phyloP scores from a whole-genome alignment of 371 early-diverging fungal species.

The Apophysomyces elegans region DNA sequence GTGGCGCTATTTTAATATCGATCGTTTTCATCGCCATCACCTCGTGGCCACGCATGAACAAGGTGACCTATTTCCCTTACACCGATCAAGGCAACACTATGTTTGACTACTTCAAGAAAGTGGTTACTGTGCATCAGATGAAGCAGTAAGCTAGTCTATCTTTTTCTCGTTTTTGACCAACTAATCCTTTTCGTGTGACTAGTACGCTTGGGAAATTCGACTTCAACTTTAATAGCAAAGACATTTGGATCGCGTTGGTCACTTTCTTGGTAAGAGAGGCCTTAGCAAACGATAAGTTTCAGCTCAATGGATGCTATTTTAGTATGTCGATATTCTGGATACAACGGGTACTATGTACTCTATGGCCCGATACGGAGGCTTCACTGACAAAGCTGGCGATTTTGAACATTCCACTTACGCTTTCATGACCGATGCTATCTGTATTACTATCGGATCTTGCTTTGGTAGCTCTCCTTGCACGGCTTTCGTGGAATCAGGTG shows the following conservation, averaged over 20 bases:
- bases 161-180: background rate
- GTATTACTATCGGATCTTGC: constrained; percentile 67
- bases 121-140: constrained; percentile 67
- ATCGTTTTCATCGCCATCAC: constrained; percentile 69
- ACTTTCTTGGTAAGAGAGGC: constrained; percentile 54
- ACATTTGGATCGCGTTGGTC: constrained; percentile 77
- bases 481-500: constrained; percentile 77
- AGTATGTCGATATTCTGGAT: constrained; percentile 79
- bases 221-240: constrained; percentile 61
- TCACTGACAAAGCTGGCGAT: constrained; percentile 69
- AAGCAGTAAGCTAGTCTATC: constrained; percentile 22
- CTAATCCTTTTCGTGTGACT: background rate
- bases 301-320: background rate
- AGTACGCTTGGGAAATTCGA: constrained; percentile 60
- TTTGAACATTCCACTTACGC: constrained; percentile 75
- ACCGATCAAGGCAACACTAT: constrained; percentile 61
- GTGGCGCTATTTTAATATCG: constrained; percentile 74
- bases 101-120: constrained; percentile 71
- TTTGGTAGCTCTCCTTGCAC: constrained; percentile 77
- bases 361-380: constrained; percentile 77
- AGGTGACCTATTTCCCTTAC: constrained; percentile 74
- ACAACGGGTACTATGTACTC: constrained; percentile 79
- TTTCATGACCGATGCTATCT: constrained; percentile 69
- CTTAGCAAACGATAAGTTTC: background rate
- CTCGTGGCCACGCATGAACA: constrained; percentile 66